phyloP scores from a whole-genome alignment of 495 filamentous ascomycete genomes.

The Neurospora sp. region DNA sequence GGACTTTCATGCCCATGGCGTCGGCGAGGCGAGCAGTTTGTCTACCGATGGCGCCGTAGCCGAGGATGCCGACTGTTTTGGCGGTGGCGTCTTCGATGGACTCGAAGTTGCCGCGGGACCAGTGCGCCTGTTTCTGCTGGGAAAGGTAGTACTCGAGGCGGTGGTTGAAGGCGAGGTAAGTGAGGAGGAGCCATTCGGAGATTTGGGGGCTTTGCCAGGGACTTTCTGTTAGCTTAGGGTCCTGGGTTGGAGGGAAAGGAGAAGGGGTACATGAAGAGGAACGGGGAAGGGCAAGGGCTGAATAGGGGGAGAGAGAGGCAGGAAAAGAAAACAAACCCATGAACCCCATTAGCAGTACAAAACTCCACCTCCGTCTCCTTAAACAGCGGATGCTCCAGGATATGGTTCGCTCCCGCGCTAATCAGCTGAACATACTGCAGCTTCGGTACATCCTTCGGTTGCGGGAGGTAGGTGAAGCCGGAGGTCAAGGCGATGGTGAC shows the following conservation, averaged over 20 bases:
- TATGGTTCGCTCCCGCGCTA: constrained; percentile 64
- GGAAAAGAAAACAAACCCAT: constrained; percentile 35
- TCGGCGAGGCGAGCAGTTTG: constrained; percentile 62
- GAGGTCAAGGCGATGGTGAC: constrained; percentile 54
- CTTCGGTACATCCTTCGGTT: constrained; percentile 38
- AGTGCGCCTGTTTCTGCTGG: constrained; percentile 34
- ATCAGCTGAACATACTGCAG: constrained; percentile 65
- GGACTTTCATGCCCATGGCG: constrained; percentile 68
- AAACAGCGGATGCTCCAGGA: constrained; percentile 53
- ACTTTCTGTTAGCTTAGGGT: too few species aligned
- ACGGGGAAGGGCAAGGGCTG: too few species aligned
- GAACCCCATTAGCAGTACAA: constrained; percentile 65
- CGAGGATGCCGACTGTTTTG: constrained; percentile 36
- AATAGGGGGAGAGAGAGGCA: too few species aligned
- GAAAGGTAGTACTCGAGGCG: constrained; percentile 15
- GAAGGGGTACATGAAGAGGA: too few species aligned
- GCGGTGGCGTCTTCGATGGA: constrained; percentile 32
- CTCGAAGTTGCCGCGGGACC: constrained; percentile 28
- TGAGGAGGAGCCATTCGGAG: constrained; percentile 61
- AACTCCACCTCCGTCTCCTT: constrained; percentile 52
- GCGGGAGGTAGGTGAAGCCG: constrained; percentile 35
- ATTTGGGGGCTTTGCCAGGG: constrained; percentile 49
- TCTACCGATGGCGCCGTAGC: constrained; percentile 50
- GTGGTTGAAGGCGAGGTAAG: constrained; percentile 40
- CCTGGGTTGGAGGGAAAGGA: too few species aligned